Conservation (phyloP, 2,329 filamentous ascomycete genomes). For the Colletotrichum orbiculare region DNA sequence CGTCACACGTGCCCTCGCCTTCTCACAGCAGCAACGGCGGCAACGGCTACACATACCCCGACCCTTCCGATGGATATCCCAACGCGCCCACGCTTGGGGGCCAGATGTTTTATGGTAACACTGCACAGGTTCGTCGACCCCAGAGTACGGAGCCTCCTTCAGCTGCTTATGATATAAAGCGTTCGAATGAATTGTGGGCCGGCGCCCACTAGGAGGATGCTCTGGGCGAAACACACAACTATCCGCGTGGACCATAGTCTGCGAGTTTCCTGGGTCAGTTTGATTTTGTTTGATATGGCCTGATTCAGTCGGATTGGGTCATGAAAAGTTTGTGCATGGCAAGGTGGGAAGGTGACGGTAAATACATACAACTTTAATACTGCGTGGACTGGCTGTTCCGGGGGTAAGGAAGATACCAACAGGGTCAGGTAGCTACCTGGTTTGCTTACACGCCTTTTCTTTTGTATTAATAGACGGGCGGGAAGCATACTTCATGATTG, state of each 20-base stretch:
- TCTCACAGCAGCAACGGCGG: conserved; percentile 69
- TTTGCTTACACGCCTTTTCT: conserved; percentile 27
- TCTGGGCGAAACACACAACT: background rate
- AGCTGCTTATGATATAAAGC: conserved; percentile 72
- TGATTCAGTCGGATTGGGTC: conserved; percentile 4
- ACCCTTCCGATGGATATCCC: conserved; percentile 76
- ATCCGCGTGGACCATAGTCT: background rate
- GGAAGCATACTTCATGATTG: conserved; percentile 35
- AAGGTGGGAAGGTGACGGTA: conserved; percentile 31
- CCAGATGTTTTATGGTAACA: conserved; percentile 79
- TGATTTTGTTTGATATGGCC: background rate
- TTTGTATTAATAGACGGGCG: conserved; percentile 35
- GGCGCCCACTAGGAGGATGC: conserved; percentile 52
- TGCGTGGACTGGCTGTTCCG: conserved; percentile 17
- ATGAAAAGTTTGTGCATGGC: conserved; percentile 37
- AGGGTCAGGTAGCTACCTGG: conserved; percentile 26
- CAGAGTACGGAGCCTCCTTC: conserved; percentile 76
- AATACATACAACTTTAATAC: conserved; percentile 40
- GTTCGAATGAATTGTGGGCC: conserved; percentile 65
- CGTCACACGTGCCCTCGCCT: conserved; percentile 77
- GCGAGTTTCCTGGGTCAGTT: too few relatives aligned
- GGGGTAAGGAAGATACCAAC: conserved; percentile 34
- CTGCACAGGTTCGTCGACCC: conserved; percentile 73
- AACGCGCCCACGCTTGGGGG: conserved; percentile 67
- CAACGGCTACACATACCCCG: conserved; percentile 81